A percentile compares a stretch with the other conserved stretches of the same genome.
Evolutionary conservation across 192 early-diverging fungal genomes (phyloP).

Genomic region (Coemansia sp.): DNA sequence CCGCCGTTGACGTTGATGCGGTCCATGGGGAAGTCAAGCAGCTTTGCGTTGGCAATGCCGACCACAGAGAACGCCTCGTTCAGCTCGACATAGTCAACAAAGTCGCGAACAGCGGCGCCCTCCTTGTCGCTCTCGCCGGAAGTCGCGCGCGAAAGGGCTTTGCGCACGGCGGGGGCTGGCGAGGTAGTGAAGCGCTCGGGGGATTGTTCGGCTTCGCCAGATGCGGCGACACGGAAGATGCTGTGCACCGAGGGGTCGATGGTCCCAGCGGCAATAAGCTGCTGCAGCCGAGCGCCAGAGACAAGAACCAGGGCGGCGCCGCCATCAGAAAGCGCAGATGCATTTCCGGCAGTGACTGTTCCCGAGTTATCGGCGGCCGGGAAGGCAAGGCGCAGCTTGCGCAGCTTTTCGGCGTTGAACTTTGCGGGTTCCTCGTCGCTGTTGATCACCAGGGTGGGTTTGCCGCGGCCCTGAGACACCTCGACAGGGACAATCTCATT

Average conservation of each 20-base stretch:
- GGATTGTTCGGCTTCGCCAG: constrained; percentile 70
- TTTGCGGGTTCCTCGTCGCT: constrained; percentile 67
- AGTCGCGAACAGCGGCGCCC: constrained; percentile 53
- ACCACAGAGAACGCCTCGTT: constrained; percentile 86
- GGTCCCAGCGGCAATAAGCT: constrained; percentile 36
- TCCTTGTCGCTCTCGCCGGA: constrained; percentile 33
- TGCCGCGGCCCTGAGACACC: constrained; percentile 65
- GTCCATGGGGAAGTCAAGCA: constrained; percentile 66
- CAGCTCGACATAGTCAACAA: constrained; percentile 76
- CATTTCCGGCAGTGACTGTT: constrained; percentile 89
- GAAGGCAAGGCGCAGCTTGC: constrained; percentile 86
- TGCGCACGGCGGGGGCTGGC: constrained; percentile 73
- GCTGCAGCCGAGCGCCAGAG: constrained; percentile 57
- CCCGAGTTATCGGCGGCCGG: constrained; percentile 64
- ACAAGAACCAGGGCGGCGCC: constrained; percentile 74
- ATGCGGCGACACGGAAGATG: constrained; percentile 60
- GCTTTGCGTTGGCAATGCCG: constrained; percentile 79
- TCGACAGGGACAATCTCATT: constrained; percentile 72
- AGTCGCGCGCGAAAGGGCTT: constrained; percentile 65
- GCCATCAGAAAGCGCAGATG: constrained; percentile 78
- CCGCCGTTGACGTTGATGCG: constrained; percentile 94
- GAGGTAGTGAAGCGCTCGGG: constrained; percentile 74
- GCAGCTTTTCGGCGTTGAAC: constrained; percentile 82
- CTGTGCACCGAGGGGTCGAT: constrained; percentile 25
- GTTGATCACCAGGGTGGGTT: constrained; percentile 58